Percentiles rank a stretch among this genome's conserved stretches.
Evolutionary conservation across 495 filamentous ascomycete genomes (phyloP).

Genomic region (Terfezia claveryi): DNA sequence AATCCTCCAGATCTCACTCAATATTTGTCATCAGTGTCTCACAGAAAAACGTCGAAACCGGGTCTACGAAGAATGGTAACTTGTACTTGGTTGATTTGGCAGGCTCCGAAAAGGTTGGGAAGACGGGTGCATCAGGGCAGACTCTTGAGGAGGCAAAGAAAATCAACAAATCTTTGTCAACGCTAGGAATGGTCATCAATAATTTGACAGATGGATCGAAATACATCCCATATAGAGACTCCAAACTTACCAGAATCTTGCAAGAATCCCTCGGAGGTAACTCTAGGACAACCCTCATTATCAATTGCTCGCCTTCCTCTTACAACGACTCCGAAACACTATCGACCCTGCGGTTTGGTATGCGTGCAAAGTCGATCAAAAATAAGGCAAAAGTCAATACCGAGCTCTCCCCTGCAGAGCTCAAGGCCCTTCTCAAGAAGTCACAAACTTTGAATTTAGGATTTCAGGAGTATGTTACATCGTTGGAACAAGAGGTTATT

Average conservation of each 20-base stretch:
- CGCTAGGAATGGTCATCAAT: conserved; percentile 97
- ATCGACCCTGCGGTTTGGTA: conserved; percentile 84
- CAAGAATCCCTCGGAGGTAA: conserved; percentile 95
- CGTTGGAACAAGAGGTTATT: conserved; percentile 66
- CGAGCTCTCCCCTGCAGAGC: conserved; percentile 79
- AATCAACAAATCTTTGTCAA: conserved; percentile 98
- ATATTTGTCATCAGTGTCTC: conserved; percentile 95
- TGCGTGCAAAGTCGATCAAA: conserved; percentile 94
- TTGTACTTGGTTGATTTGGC: conserved; percentile 94
- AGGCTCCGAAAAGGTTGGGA: conserved; percentile 94
- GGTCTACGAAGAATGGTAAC: conserved; percentile 87
- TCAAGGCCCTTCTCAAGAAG: conserved; percentile 79
- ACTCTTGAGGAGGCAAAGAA: conserved; percentile 98
- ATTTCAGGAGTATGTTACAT: conserved; percentile 65
- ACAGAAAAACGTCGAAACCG: conserved; percentile 95
- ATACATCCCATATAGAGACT: conserved; percentile 91
- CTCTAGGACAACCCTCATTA: conserved; percentile 86
- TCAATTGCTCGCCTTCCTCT: conserved; percentile 94
- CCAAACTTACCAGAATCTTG: conserved; percentile 88
- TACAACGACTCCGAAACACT: conserved; percentile 96
- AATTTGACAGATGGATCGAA: conserved; percentile 89
- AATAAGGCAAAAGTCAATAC: conserved; percentile 99
- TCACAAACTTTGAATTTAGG: conserved; percentile 72
- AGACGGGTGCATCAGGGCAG: conserved; percentile 93
- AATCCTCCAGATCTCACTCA: conserved; percentile 93